Percentiles rank a stretch among this genome's conserved stretches.
These are phyloP conservation scores for Periconia sp. DNA, from an alignment of 2,329 filamentous ascomycete genomes.

Conservation along the genomic window DNA sequence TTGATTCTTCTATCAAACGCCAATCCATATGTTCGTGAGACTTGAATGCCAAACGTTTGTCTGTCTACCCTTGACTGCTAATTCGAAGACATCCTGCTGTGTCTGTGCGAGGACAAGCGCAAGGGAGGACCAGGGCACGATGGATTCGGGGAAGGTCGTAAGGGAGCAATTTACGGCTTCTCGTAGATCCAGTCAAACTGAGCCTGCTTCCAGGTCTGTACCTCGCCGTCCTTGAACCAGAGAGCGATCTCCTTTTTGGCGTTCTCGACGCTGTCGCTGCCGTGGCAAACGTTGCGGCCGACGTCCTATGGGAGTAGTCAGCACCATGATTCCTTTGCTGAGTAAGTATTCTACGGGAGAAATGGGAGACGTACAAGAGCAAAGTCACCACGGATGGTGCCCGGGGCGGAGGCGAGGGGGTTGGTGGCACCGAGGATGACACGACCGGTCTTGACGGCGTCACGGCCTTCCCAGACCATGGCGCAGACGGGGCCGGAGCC, in stretches of 20 bases:
- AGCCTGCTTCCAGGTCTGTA: conserved; percentile 83
- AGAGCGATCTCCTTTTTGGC: conserved; percentile 99
- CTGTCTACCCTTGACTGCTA: no score
- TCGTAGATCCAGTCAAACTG: conserved; percentile 97
- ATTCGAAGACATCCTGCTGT: no score
- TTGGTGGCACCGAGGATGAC: conserved; percentile 98
- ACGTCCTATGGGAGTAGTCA: conserved; percentile 61
- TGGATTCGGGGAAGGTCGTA: no score
- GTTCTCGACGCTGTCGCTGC: conserved; percentile 97
- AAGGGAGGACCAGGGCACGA: no score
- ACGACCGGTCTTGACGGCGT: conserved; percentile 98
- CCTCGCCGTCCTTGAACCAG: conserved; percentile 93
- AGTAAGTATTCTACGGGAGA: not conserved
- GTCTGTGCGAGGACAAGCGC: no score
- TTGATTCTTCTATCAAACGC: no score
- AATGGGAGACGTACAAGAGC: conserved; percentile 65
- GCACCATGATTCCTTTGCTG: not conserved
- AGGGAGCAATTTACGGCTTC: conserved; percentile 60
- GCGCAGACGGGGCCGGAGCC: conserved; percentile 93
- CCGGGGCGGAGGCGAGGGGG: conserved; percentile 90
- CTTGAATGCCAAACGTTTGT: no score
- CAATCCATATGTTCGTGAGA: no score
- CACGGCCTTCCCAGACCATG: conserved; percentile 99
- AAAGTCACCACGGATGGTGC: conserved; percentile 96
- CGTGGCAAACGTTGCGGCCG: conserved; percentile 99